These are phyloP conservation scores for Blakeslea trispora DNA, from an alignment of 371 early-diverging fungal species.

Conservation along the genomic window DNA sequence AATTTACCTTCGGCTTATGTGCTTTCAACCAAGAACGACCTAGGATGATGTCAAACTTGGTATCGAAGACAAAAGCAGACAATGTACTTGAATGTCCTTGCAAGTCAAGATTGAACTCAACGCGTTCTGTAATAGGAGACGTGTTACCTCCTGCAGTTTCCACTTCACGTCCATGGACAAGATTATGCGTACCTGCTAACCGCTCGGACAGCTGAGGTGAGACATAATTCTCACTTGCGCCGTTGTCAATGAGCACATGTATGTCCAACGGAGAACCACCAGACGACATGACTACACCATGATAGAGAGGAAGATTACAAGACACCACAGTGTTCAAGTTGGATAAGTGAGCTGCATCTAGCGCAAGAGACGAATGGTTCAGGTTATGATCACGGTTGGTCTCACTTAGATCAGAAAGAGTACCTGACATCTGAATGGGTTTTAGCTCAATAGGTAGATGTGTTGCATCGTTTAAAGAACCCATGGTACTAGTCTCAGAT, in stretches of 20 bases:
- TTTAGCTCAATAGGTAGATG: too few species aligned
- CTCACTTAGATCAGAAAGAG: too few species aligned
- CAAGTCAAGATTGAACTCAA: not conserved
- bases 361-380: too few species aligned
- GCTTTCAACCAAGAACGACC: conserved; percentile 13
- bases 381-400: too few species aligned
- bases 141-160: conserved; percentile 10
- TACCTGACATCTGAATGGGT: too few species aligned
- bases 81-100: too few species aligned
- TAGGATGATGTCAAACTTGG: conserved; percentile 17
- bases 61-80: conserved; percentile 6
- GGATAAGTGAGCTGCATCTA: too few species aligned
- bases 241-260: conserved; percentile 7
- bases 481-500: too few species aligned
- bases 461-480: too few species aligned
- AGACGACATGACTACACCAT: not conserved
- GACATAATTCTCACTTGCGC: conserved; percentile 18
- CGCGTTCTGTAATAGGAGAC: not conserved
- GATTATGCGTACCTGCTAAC: not conserved
- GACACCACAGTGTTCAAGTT: not conserved
- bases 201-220: too few species aligned
- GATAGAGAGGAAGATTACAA: not conserved
- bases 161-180: not conserved
- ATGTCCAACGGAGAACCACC: not conserved
- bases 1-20: conserved; percentile 3